phyloP scores from a whole-genome alignment of 2,329 filamentous ascomycete species.

The Colletotrichum sp. region DNA sequence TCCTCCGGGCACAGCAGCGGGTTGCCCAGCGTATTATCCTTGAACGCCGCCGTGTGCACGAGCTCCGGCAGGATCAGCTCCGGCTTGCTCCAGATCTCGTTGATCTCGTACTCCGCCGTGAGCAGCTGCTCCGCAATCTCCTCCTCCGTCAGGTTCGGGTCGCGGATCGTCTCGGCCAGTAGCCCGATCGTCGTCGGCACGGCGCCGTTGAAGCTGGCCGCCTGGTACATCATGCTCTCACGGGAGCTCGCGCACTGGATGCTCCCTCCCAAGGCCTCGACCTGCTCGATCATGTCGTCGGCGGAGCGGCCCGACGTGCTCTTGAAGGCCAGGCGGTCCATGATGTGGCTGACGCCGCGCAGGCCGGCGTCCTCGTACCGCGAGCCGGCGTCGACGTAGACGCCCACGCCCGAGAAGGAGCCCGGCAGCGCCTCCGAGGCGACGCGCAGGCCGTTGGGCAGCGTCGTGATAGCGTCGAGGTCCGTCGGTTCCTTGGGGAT shows the following conservation, averaged over 20 bases:
- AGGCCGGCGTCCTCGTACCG: constrained; percentile 88
- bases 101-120: constrained; percentile 94
- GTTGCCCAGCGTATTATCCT: constrained; percentile 94
- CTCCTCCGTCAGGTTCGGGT: constrained; percentile 82
- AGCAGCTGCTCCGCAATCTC: constrained; percentile 88
- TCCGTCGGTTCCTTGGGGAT: constrained; percentile 72
- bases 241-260: constrained; percentile 96
- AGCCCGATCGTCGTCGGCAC: constrained; percentile 83
- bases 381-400: constrained; percentile 95
- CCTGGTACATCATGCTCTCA: constrained; percentile 98
- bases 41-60: constrained; percentile 93
- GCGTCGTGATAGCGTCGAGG: constrained; percentile 84
- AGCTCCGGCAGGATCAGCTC: constrained; percentile 95
- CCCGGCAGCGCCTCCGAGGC: constrained; percentile 94
- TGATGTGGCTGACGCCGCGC: constrained; percentile 91
- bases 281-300: constrained; percentile 85
- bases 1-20: constrained; percentile 91
- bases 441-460: constrained; percentile 91
- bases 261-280: constrained; percentile 91
- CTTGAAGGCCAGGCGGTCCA: constrained; percentile 96
- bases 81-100: constrained; percentile 95
- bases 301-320: constrained; percentile 74
- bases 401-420: constrained; percentile 92
- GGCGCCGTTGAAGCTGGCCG: constrained; percentile 93
- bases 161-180: constrained; percentile 91